A percentile compares a stretch with the other conserved stretches of the same genome.
These are phyloP conservation scores for Daphne laureola DNA, from an alignment of 441 rosid species.

Conservation along the genomic window DNA sequence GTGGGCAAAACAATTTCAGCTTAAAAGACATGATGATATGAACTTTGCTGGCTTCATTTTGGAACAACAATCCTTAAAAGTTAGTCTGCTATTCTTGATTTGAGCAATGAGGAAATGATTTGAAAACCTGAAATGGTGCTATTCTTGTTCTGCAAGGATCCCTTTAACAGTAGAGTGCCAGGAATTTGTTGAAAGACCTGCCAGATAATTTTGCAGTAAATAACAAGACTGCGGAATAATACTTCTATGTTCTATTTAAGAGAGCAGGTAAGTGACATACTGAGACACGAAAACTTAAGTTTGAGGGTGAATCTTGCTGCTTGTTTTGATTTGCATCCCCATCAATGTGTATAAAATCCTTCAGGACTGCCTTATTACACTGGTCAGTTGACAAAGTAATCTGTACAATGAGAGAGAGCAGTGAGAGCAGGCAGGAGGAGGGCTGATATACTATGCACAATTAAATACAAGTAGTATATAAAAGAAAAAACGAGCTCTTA, in stretches of 20 bases:
- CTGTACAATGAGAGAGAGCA: slow-evolving; percentile 32
- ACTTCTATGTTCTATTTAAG: not conserved
- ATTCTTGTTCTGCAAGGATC: slow-evolving; percentile 54
- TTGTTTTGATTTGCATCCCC: slow-evolving; percentile 18
- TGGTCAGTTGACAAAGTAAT: slow-evolving; percentile 53
- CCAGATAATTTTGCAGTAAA: slow-evolving; percentile 8
- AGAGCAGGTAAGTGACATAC: slow-evolving; percentile 27
- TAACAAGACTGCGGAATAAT: not conserved
- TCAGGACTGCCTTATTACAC: slow-evolving; percentile 41
- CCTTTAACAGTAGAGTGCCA: slow-evolving; percentile 77
- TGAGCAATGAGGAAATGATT: not conserved
- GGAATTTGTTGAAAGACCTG: slow-evolving; percentile 86
- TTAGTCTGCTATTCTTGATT: too few relatives aligned
- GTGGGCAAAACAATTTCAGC: too few relatives aligned
- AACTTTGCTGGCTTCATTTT: too few relatives aligned
- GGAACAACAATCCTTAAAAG: too few relatives aligned
- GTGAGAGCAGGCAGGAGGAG: slow-evolving; percentile 14
- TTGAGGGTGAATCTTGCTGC: slow-evolving; percentile 21
- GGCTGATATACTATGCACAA: slow-evolving; percentile 3
- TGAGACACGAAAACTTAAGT: slow-evolving; percentile 39
- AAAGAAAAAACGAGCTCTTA: slow-evolving; percentile 27
- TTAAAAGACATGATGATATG: too few relatives aligned
- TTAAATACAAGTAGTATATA: slow-evolving; percentile 3
- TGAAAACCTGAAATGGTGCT: slow-evolving; percentile 45
- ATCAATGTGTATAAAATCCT: slow-evolving; percentile 24